Base-by-base conservation (phyloP, 139 green algal genomes). In the Helicosporidium sp. region DNA sequence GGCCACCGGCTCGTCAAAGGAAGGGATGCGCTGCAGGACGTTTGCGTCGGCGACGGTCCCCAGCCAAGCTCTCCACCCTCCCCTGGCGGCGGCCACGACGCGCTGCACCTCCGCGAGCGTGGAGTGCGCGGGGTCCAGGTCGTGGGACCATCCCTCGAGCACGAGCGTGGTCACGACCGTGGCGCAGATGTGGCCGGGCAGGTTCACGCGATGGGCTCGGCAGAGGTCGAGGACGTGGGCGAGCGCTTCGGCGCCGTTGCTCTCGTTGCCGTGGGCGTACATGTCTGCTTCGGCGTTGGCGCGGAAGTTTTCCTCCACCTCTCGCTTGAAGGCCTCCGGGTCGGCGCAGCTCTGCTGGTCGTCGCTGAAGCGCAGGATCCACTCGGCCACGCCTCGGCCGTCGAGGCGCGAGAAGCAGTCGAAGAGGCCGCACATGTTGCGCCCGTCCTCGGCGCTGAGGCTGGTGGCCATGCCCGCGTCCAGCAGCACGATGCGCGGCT, bases 401-500 rank as follows among this genome's bases (percentile, higher is more conserved):
- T 92, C 70, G 68, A 85, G 72, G 51, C 76, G 64, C 3, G 50
- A 58, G 33, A 76, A 68, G 0, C 57, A 48, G 16, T 60, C 41
- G 51, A 77, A 78, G 49, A 77, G 65, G 3, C 62, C 51, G 26
- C 71, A 33, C 70, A 81, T 78, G 46, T 63, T 59, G 25, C 57
- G 39, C 52, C 76, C 66, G 59, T 93, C 76, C 5, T 48, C 27
- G 12, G 41, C 26, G 13, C 51, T 68, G 41, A 94, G 60, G 58
- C 80, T 70, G 2, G 73, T 87, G 17, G 77, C 75, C 83, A 93
- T 93, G 48, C 83, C 83, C n/a, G 83, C 80, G 45, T 92, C 78
- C 34, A 93, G 72, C 57, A 93, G 58, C 45, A 93, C 74, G 17
- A 93, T 72, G 24, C 54, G 54, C 4, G 77, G 74, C 49, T 73